Percentiles rank a stretch among this genome's conserved stretches.
Conservation (phyloP, 2,329 filamentous ascomycete species). For the Paecilomyces niveus region DNA sequence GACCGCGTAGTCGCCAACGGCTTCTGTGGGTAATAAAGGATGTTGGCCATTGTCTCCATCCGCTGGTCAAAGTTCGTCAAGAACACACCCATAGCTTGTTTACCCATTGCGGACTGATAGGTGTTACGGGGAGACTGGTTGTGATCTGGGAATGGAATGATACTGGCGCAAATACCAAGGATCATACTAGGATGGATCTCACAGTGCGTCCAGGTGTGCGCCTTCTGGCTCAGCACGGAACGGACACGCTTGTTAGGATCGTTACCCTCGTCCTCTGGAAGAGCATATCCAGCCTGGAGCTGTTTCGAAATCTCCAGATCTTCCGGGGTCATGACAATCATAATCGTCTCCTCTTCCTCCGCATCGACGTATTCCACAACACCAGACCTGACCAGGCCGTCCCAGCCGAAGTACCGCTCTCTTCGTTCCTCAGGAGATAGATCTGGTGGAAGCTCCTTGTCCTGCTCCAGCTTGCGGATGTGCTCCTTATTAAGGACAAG, state of each 20-base stretch:
- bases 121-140: conserved; percentile 97
- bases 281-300: conserved; percentile 58
- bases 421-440: conserved; percentile 52
- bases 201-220: conserved; percentile 93
- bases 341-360: conserved; percentile 95
- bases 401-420: conserved; percentile 71
- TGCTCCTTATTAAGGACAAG: conserved; percentile 81
- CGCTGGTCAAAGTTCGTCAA: conserved; percentile 93
- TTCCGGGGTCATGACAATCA: conserved; percentile 99
- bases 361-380: conserved; percentile 95
- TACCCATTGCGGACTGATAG: conserved; percentile 99
- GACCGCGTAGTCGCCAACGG: conserved; percentile 90
- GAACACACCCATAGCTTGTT: conserved; percentile 99
- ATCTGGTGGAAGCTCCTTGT: conserved; percentile 58
- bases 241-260: conserved; percentile 83
- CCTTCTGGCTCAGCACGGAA: conserved; percentile 76
- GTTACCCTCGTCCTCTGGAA: conserved; percentile 55
- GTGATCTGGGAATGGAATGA: conserved; percentile 99
- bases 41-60: conserved; percentile 99
- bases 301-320: conserved; percentile 74
- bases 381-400: conserved; percentile 73
- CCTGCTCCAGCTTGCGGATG: conserved; percentile 66
- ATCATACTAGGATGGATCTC: conserved; percentile 99
- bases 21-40: conserved; percentile 98
- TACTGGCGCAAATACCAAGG: conserved; percentile 94